Percentiles rank a stretch among this genome's conserved stretches.
Conservation (phyloP, 768 basidiomycete species). For the Suillus weaverae region DNA sequence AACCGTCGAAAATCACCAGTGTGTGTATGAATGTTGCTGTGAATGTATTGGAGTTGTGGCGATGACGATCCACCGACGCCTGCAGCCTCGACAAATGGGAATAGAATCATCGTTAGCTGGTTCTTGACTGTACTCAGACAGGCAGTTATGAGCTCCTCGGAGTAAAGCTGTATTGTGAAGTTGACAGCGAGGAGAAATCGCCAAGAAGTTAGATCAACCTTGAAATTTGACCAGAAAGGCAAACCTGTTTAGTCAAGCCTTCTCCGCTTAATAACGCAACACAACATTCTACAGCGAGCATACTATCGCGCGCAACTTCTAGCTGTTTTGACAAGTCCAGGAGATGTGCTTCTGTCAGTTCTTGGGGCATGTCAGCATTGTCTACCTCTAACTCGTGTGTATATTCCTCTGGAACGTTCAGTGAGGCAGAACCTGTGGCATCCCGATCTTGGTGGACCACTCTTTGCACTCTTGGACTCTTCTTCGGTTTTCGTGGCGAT, state of each 20-base stretch:
- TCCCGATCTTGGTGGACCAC: constrained; percentile 1
- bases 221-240: constrained; percentile 16
- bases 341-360: constrained; percentile 48
- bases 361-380: constrained; percentile 15
- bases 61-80: constrained; percentile 41
- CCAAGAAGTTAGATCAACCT: neutral
- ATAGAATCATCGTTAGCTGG: constrained; percentile 75
- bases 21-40: constrained; percentile 40
- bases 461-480: constrained; percentile 37
- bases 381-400: neutral
- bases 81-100: constrained; percentile 81
- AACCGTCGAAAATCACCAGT: constrained; percentile 43
- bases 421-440: neutral
- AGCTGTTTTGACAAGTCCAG: constrained; percentile 52
- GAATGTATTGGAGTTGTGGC: constrained; percentile 53
- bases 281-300: constrained; percentile 82
- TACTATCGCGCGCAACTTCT: constrained; percentile 67
- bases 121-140: constrained; percentile 80
- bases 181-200: neutral
- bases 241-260: constrained; percentile 82
- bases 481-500: constrained; percentile 49
- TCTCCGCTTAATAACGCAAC: constrained; percentile 78
- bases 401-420: constrained; percentile 8
- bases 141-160: constrained; percentile 85
- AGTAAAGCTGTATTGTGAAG: constrained; percentile 64